Conservation (phyloP, 2,329 filamentous ascomycete species). For the Zymoseptoria pseudotritici region DNA sequence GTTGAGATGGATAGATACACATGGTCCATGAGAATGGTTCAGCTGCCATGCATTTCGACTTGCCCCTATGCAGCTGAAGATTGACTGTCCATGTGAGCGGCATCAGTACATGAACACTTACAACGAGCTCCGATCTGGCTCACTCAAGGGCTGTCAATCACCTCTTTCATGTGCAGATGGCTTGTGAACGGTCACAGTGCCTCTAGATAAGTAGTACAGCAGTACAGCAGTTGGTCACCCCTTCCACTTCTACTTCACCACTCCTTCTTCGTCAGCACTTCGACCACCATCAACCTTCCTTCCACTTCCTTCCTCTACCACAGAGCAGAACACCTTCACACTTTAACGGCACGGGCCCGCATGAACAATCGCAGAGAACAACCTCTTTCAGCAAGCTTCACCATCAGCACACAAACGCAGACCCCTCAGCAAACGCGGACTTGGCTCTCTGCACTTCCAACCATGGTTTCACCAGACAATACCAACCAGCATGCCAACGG, state of each 20-base stretch:
- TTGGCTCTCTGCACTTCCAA: background rate
- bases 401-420: background rate
- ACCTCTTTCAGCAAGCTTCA: background rate
- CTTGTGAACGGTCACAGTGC: background rate
- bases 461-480: background rate
- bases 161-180: background rate
- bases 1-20: too few species aligned
- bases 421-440: background rate
- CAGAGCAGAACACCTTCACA: background rate
- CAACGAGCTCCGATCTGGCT: background rate
- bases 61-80: background rate
- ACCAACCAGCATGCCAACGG: background rate
- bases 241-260: background rate
- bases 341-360: background rate
- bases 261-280: background rate
- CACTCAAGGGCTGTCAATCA: background rate
- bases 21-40: too few species aligned
- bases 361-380: background rate
- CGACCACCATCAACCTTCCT: background rate
- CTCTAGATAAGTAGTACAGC: too few species aligned
- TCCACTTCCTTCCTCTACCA: background rate
- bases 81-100: background rate
- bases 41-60: background rate
- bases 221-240: background rate
- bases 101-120: background rate